Base-by-base conservation (phyloP, 768 basidiomycete species). In the Flagelloscypha sp. region DNA sequence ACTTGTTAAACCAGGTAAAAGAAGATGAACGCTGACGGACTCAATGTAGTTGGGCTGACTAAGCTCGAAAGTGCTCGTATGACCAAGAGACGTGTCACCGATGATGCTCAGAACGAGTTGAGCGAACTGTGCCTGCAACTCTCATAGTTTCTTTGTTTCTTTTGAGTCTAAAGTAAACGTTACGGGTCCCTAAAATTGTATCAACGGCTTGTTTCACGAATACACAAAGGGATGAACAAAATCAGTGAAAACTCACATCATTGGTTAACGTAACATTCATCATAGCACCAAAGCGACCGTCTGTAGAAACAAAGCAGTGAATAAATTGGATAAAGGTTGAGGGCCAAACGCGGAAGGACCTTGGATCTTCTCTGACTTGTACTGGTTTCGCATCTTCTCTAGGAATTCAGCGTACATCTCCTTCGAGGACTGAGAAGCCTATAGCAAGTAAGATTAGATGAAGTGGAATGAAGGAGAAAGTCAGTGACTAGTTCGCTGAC, bases 231-330 rank as follows among this genome's bases (percentile, higher is more conserved):
- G 33, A 40, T 37, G 24, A 40, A 24, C 15, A 25, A 20, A 33
- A 29, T 18, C 36, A 23, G 22, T 36, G 31, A 25, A 27, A 25
- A 48, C 65, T 25, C 55, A 86, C 89, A 64, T 97, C 92, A 53
- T 97, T 97, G 15, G 72, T 81, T 37, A 94, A 58, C 42, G 66
- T 74, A 35, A 97, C 87, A 38, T 79, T 73, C 92, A 97, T 97
- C 92, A 94, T 94, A 4, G 90, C 92, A 21, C 90, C 90, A 52
- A 97, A 95, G 46, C 65, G 69, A n/a, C 92, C 92, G 55, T 97
- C 92, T 93, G 42, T 2, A 0, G 15, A 38, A 15, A 36, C 10
- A 30, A 15, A 16, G 22, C 24, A 33, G 33, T n/a, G 30, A 20
- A 4, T 33, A 36, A 45, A 24, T 40, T 33, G 27, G 22, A 40